Evolutionary conservation across 106 monocot species (phyloP).

Genomic region (Dioscorea alata): DNA sequence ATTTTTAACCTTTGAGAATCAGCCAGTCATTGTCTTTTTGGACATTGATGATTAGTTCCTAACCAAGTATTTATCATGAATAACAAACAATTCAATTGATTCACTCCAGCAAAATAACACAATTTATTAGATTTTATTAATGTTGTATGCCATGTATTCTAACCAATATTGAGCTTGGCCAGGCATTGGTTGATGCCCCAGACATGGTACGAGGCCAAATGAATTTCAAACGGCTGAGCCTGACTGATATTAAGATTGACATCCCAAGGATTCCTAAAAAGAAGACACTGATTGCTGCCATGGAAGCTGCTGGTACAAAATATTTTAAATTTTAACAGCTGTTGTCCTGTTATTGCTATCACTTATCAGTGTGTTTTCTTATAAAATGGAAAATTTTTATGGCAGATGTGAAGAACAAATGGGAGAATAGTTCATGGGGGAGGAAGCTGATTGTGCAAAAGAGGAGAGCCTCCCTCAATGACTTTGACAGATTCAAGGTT

Average conservation of each 20-base stretch:
- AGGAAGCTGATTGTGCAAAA: slow-evolving; percentile 89
- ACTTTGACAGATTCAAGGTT: slow-evolving; percentile 82
- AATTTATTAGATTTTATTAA: no score
- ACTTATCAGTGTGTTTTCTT: no score
- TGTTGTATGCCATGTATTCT: no score
- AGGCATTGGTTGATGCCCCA: slow-evolving; percentile 84
- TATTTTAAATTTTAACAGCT: no score
- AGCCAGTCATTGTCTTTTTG: no score
- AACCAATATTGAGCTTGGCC: no score
- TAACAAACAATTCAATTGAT: no score
- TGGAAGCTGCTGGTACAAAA: slow-evolving; percentile 72
- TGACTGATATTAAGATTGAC: slow-evolving; percentile 88
- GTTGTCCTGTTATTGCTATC: no score
- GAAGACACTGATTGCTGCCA: slow-evolving; percentile 65
- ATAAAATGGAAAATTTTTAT: not conserved
- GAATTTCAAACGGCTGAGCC: slow-evolving; percentile 77
- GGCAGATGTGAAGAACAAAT: slow-evolving; percentile 80
- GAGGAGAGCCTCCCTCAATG: slow-evolving; percentile 68
- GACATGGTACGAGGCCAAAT: slow-evolving; percentile 83
- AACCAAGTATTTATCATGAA: no score
- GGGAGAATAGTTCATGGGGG: slow-evolving; percentile 86
- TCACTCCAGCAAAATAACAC: no score
- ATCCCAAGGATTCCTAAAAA: slow-evolving; percentile 77
- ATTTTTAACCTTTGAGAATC: no score
- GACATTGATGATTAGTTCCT: no score